phyloP scores from a whole-genome alignment of 345 rosid species.

The Litchi chinensis region DNA sequence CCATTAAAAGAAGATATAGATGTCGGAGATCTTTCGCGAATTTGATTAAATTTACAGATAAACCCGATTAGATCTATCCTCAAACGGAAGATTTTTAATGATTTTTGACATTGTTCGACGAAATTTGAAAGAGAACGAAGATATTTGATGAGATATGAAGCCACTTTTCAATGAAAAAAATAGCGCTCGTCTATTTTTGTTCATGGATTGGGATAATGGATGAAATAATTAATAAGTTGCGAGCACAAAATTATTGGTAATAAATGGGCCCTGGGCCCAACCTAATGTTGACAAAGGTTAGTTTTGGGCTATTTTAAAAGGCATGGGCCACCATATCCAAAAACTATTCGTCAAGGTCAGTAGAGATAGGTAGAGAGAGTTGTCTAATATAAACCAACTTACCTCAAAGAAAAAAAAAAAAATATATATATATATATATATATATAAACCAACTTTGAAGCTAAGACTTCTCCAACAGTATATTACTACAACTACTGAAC shows the following conservation, averaged over 20 bases:
- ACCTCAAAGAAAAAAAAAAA: no score
- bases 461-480: background rate
- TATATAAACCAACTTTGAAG: conserved; percentile 16
- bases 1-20: no score
- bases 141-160: background rate
- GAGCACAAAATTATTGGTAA: background rate
- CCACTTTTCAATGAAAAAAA: background rate
- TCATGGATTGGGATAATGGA: background rate
- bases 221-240: background rate
- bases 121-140: background rate
- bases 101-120: no score
- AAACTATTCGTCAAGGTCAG: background rate
- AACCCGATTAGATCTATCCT: no score
- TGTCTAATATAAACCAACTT: background rate
- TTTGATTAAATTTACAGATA: background rate
- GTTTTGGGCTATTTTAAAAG: background rate
- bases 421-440: no score
- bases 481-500: background rate
- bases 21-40: background rate
- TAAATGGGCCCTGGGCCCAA: background rate
- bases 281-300: background rate
- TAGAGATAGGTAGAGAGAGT: background rate
- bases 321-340: background rate
- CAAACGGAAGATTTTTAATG: no score
- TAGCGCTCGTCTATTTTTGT: background rate